Evolutionary conservation across 1,284 basidiomycete genomes (phyloP), one percentile per base, ranked within the genome.

Genomic region (Trametes pubescens): DNA sequence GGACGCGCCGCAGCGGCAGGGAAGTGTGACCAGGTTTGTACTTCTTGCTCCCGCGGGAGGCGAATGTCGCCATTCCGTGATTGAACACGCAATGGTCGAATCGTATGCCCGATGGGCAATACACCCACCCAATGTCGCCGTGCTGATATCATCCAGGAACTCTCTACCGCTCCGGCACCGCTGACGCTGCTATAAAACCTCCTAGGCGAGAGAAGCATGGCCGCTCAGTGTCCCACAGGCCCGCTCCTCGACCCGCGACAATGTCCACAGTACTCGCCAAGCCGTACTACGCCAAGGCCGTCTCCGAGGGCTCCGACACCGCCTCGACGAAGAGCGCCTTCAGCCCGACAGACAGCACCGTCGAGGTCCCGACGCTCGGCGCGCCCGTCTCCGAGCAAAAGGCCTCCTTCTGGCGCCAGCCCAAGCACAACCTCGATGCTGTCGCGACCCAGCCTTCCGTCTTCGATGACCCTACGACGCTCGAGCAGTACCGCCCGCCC

Each of bases 401-500:
- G 16, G 58, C 51, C 11, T 61, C 68, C n/a, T 73, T 73, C 59
- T 76, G 71, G 70, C 65, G 68, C 46, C 69, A 70, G 26, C 62
- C 64, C 24, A 73, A 69, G 63, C 58, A 67, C 32, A 71, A 74
- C 43, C 69, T 73, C 32, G 76, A 78, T 59, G 69, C 68, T 46
- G 68, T 76, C 52, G 77, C 77, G 37, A 78, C 77, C 10, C 77
- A 77, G 59, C 73, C 76, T 1, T 77, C 76, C n/a, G 75, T 77
- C 18, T 78, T 78, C 59, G 77, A 78, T 65, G 86, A 90, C 66
- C 83, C 86, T 2, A 67, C 74, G 49, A 78, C 85, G 0, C 74
- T 85, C 2, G 80, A 81, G 49, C 78, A 82, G 63, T 89, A 88
- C 67, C 82, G 82, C 75, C 87, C 89, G 1, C 84, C 82, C 59